These are phyloP conservation scores for Naganishia onofrii DNA, from an alignment of 768 basidiomycete genomes.

Conservation along the genomic window DNA sequence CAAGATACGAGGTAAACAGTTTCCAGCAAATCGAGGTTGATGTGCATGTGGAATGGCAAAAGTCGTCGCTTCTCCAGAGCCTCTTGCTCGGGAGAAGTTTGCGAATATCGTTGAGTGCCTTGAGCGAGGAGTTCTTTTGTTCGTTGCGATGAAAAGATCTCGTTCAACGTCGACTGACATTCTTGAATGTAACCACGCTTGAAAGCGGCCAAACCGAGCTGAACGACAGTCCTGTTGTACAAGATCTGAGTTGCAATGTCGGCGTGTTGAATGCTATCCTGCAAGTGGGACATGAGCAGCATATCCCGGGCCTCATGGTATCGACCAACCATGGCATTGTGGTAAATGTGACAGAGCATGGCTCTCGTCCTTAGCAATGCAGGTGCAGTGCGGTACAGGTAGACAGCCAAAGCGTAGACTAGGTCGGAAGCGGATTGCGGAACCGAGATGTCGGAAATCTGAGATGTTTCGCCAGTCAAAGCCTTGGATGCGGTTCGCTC, in stretches of 20 bases:
- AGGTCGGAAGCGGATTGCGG: conserved; percentile 67
- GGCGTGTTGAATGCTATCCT: conserved; percentile 91
- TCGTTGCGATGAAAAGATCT: conserved; percentile 93
- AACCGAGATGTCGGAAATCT: conserved; percentile 60
- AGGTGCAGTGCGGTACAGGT: conserved; percentile 88
- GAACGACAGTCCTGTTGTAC: conserved; percentile 95
- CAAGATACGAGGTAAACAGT: conserved; percentile 96
- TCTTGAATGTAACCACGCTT: conserved; percentile 90
- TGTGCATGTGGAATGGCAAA: conserved; percentile 98
- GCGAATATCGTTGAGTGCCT: conserved; percentile 81
- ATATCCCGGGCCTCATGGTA: conserved; percentile 97
- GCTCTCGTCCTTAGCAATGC: conserved; percentile 91
- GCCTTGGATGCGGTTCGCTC: conserved; percentile 67
- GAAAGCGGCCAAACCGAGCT: conserved; percentile 95
- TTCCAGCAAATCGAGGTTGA: conserved; percentile 95
- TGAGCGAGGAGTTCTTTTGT: conserved; percentile 97
- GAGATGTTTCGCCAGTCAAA: conserved; percentile 56
- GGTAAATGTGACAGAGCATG: conserved; percentile 96
- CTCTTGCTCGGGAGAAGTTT: conserved; percentile 84
- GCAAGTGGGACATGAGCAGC: conserved; percentile 97
- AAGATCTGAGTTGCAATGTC: conserved; percentile 96
- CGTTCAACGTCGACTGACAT: conserved; percentile 83
- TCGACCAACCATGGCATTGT: conserved; percentile 92
- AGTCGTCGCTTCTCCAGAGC: conserved; percentile 92
- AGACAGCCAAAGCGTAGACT: conserved; percentile 81